Conservation (phyloP, 305 asterid species). For the Solanum hybrid region DNA sequence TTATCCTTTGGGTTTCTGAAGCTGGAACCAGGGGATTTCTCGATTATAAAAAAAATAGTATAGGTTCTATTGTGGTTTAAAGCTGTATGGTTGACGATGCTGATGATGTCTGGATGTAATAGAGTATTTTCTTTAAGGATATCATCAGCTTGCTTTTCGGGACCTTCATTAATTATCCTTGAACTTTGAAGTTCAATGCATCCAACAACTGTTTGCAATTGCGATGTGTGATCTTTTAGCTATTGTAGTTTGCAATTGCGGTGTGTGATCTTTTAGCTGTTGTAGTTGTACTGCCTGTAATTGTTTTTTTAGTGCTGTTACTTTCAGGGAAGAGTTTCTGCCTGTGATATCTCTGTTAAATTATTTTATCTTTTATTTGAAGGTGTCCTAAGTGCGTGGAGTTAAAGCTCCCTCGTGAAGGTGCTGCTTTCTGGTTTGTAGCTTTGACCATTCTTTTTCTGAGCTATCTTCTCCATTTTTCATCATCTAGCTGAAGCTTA, state of each 20-base stretch:
- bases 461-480: background rate
- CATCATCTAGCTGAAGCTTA: background rate
- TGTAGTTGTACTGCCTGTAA: background rate
- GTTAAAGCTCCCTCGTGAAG: slow-evolving; percentile 90
- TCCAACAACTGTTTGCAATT: background rate
- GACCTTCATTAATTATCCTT: background rate
- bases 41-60: background rate
- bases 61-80: background rate
- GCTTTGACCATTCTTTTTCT: slow-evolving; percentile 5
- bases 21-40: background rate
- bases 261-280: background rate
- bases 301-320: background rate
- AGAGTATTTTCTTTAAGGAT: background rate
- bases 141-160: background rate
- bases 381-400: slow-evolving; percentile 97
- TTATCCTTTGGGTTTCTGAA: background rate
- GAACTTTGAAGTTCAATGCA: background rate
- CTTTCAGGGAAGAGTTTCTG: background rate
- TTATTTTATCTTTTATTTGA: background rate
- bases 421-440: slow-evolving; percentile 96
- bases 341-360: background rate
- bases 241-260: background rate
- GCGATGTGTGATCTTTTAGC: background rate
- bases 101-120: background rate
- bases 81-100: background rate